A percentile compares a stretch with the other conserved stretches of the same genome.
These are phyloP conservation scores for Fusarium paranaense DNA, from an alignment of 2,329 filamentous ascomycete genomes.

Conservation along the genomic window DNA sequence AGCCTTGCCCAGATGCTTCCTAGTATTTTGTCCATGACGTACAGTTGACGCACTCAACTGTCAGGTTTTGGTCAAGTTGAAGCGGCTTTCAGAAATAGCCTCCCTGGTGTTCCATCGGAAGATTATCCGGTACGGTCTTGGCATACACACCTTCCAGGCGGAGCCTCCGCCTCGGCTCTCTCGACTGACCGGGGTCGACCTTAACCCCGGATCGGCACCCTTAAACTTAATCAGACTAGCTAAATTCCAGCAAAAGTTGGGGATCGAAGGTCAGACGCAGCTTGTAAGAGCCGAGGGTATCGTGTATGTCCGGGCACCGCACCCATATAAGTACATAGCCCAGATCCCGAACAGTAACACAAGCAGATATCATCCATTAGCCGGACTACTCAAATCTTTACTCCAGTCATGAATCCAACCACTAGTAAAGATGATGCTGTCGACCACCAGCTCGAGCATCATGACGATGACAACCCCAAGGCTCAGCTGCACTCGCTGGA, in stretches of 20 bases:
- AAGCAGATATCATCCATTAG: not conserved
- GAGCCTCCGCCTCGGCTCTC: not conserved
- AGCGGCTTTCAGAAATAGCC: not conserved
- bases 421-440: not conserved
- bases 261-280: not conserved
- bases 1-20: not conserved
- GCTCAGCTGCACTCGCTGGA: slow-evolving; percentile 1
- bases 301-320: not conserved
- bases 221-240: not conserved
- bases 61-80: not conserved
- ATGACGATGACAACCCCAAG: slow-evolving; percentile 5
- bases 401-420: not conserved
- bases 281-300: not conserved
- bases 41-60: not conserved
- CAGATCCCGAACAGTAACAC: not conserved
- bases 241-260: not conserved
- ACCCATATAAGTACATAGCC: not conserved
- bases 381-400: not conserved
- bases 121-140: not conserved
- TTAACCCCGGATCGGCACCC: not conserved
- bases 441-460: not conserved
- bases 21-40: not conserved
- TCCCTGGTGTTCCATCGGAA: not conserved
- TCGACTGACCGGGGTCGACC: not conserved
- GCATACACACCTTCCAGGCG: not conserved